Conservation (phyloP, 2,329 filamentous ascomycete species). For the Aspergillus sp. region DNA sequence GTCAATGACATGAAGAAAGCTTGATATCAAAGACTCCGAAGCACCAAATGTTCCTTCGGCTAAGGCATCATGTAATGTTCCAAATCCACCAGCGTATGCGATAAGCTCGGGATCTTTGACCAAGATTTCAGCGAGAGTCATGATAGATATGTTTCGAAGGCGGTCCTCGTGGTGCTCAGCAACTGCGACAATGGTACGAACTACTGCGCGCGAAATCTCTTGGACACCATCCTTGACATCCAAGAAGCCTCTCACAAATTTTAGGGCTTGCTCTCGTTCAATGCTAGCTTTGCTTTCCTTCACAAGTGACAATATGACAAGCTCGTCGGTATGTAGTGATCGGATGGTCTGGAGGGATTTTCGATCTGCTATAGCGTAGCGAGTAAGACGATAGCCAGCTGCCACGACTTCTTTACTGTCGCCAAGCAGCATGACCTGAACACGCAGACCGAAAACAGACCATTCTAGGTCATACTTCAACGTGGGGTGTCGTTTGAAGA, state of each 20-base stretch:
- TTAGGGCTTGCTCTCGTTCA: slow-evolving; percentile 92
- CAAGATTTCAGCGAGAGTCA: slow-evolving; percentile 88
- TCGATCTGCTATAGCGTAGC: slow-evolving; percentile 90
- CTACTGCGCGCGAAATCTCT: slow-evolving; percentile 81
- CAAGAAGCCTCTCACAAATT: slow-evolving; percentile 90
- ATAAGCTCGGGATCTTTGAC: slow-evolving; percentile 78
- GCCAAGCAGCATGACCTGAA: slow-evolving; percentile 93
- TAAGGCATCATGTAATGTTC: slow-evolving; percentile 83
- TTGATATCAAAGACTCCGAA: slow-evolving; percentile 79
- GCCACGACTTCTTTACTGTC: slow-evolving; percentile 95
- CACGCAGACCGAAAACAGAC: slow-evolving; percentile 87
- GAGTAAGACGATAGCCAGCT: slow-evolving; percentile 85
- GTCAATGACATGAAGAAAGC: slow-evolving; percentile 88
- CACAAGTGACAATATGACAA: slow-evolving; percentile 86
- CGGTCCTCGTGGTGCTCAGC: slow-evolving; percentile 83
- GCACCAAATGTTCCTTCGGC: slow-evolving; percentile 88
- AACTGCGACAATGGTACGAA: slow-evolving; percentile 84
- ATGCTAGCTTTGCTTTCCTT: slow-evolving; percentile 97
- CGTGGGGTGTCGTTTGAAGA: slow-evolving; percentile 90
- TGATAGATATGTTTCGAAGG: slow-evolving; percentile 81
- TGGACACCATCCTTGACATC: slow-evolving; percentile 89
- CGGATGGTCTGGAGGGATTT: slow-evolving; percentile 86
- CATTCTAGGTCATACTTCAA: slow-evolving; percentile 96
- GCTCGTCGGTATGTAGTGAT: slow-evolving; percentile 80
- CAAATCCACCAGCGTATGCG: slow-evolving; percentile 77